A percentile compares a stretch with the other conserved stretches of the same genome.
Evolutionary conservation across 148 eudicot species (phyloP).

Genomic region (Amaranthus palmeri): DNA sequence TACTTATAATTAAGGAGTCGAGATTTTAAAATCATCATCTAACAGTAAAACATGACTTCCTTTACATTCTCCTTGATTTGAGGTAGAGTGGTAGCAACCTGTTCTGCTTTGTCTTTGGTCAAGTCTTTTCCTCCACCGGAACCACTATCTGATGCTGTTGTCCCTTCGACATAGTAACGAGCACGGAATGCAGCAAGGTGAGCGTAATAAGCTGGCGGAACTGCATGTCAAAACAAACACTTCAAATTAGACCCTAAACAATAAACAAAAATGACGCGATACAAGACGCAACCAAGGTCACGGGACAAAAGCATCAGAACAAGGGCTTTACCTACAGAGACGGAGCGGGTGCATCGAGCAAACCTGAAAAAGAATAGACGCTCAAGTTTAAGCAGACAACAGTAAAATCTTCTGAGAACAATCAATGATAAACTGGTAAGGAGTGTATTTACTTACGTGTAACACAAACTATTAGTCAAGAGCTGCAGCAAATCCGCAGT

Average conservation of each 20-base stretch:
- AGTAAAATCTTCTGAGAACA: neutral
- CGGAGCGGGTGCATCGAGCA: conserved; percentile 88
- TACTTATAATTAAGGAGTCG: too few species aligned
- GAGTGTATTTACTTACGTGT: conserved; percentile 42
- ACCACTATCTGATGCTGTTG: conserved; percentile 35
- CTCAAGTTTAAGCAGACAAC: neutral
- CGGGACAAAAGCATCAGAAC: too few species aligned
- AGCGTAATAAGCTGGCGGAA: conserved; percentile 85
- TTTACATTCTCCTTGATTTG: conserved; percentile 45
- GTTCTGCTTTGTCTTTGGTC: conserved; percentile 25
- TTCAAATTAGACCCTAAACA: neutral
- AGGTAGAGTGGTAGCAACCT: conserved; percentile 32
- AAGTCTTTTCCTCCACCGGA: conserved; percentile 30
- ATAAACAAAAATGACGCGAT: too few species aligned
- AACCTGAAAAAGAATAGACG: conserved; percentile 35
- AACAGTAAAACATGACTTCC: conserved; percentile 73
- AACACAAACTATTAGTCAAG: conserved; percentile 61
- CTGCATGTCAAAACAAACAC: conserved; percentile 26
- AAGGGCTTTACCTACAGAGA: conserved; percentile 58
- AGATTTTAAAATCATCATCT: conserved; percentile 6
- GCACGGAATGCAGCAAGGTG: conserved; percentile 83
- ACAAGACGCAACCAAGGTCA: neutral
- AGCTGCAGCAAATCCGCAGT: conserved; percentile 58
- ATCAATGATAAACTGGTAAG: neutral
- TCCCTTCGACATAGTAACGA: conserved; percentile 58